phyloP scores from a whole-genome alignment of 805 yeast species.

The Sugiyamaella boreocaroliniensis region DNA sequence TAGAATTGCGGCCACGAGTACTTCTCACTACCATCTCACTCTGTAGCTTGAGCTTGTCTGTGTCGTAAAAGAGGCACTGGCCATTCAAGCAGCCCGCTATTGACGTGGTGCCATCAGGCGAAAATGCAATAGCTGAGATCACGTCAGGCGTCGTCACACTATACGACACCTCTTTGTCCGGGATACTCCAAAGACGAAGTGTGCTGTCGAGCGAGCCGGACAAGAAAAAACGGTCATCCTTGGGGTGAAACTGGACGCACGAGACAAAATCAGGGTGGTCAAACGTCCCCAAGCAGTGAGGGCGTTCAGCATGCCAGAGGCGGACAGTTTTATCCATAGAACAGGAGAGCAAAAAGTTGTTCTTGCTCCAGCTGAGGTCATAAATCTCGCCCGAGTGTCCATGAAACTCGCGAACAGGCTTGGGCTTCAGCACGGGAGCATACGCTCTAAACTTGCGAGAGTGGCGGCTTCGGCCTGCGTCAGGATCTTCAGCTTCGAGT shows the following conservation, averaged over 20 bases:
- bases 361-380: conserved; percentile 83
- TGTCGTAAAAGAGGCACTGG: conserved; percentile 50
- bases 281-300: conserved; percentile 55
- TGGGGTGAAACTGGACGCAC: conserved; percentile 69
- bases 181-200: conserved; percentile 75
- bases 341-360: conserved; percentile 69
- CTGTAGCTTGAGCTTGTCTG: conserved; percentile 54
- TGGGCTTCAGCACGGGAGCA: conserved; percentile 74
- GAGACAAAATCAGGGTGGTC: conserved; percentile 79
- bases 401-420: conserved; percentile 51
- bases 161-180: conserved; percentile 61
- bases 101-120: conserved; percentile 55
- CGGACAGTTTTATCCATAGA: conserved; percentile 80
- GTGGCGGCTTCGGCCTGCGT: neutral
- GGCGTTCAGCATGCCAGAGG: conserved; percentile 77
- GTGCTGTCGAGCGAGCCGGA: conserved; percentile 75
- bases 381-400: conserved; percentile 69
- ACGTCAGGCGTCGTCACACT: conserved; percentile 55
- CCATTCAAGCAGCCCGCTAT: conserved; percentile 80
- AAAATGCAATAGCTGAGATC: conserved; percentile 67
- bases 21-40: conserved; percentile 38
- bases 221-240: conserved; percentile 78
- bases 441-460: conserved; percentile 27
- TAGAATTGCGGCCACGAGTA: conserved; percentile 26
- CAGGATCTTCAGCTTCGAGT: neutral